Evolutionary conservation across 495 filamentous ascomycete genomes (phyloP).

Genomic region (Xylaria telfairii): DNA sequence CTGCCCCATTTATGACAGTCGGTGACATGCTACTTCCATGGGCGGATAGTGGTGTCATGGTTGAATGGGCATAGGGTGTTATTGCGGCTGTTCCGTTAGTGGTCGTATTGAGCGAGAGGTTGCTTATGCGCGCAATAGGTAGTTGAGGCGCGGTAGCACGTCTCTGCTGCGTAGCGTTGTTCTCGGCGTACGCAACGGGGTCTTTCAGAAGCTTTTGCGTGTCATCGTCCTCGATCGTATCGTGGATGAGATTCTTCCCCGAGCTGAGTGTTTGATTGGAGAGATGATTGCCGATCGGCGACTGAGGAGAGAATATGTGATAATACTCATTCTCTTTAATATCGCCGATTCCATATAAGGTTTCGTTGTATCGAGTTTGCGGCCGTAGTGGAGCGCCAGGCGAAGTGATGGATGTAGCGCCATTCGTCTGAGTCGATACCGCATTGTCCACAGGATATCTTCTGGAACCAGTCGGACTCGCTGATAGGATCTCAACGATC

Average conservation of each 20-base stretch:
- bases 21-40: slow-evolving; percentile 68
- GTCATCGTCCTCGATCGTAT: slow-evolving; percentile 79
- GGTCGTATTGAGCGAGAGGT: slow-evolving; percentile 69
- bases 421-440: slow-evolving; percentile 43
- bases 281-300: slow-evolving; percentile 78
- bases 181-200: slow-evolving; percentile 82
- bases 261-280: slow-evolving; percentile 71
- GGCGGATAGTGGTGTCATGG: slow-evolving; percentile 49
- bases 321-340: slow-evolving; percentile 63
- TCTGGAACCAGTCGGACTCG: slow-evolving; percentile 46
- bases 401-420: slow-evolving; percentile 61
- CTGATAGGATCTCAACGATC: slow-evolving; percentile 75
- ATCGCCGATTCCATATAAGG: slow-evolving; percentile 75
- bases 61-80: slow-evolving; percentile 58
- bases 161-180: slow-evolving; percentile 66
- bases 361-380: slow-evolving; percentile 75
- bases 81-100: slow-evolving; percentile 51
- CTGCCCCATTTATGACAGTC: slow-evolving; percentile 54
- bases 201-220: slow-evolving; percentile 84
- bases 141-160: slow-evolving; percentile 78
- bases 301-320: slow-evolving; percentile 83
- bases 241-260: slow-evolving; percentile 86
- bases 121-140: slow-evolving; percentile 72
- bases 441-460: slow-evolving; percentile 48
- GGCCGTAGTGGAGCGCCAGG: slow-evolving; percentile 67